These are phyloP conservation scores for Nepenthes gracilis DNA, from an alignment of 148 eudicot species.

Conservation along the genomic window DNA sequence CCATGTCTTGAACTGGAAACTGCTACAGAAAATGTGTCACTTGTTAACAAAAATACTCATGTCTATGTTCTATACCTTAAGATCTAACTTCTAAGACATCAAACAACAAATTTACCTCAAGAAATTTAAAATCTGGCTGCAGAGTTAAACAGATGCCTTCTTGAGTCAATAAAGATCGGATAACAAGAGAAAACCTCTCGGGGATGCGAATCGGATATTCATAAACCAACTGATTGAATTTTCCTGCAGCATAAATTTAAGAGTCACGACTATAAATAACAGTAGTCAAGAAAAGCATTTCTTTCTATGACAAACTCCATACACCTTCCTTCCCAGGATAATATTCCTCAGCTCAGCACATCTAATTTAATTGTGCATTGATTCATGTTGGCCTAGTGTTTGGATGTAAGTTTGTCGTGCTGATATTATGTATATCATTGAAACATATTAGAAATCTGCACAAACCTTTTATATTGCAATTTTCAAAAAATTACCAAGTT, in stretches of 20 bases:
- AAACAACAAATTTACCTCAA: conserved; percentile 52
- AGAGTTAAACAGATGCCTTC: conserved; percentile 96
- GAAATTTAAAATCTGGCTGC: conserved; percentile 89
- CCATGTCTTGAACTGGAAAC: too few relatives aligned
- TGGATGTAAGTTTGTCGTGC: too few relatives aligned
- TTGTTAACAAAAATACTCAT: too few relatives aligned
- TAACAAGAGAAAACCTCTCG: conserved; percentile 96
- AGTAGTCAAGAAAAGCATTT: not conserved
- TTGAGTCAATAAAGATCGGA: conserved; percentile 93
- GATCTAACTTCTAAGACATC: not conserved
- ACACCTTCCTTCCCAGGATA: not conserved
- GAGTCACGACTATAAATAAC: not conserved
- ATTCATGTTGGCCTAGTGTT: too few relatives aligned
- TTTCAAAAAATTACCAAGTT: too few relatives aligned
- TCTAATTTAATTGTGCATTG: too few relatives aligned
- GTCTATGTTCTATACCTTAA: not conserved
- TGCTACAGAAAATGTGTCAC: too few relatives aligned
- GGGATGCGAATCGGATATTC: conserved; percentile 97
- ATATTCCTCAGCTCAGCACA: not conserved
- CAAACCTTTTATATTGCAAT: too few relatives aligned
- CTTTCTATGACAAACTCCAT: not conserved
- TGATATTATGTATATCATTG: too few relatives aligned
- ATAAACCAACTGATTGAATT: conserved; percentile 94
- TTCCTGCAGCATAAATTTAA: conserved; percentile 40
- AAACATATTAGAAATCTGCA: too few relatives aligned